Conservation (phyloP, 768 basidiomycete species). For the Chalciporus sphaerocephalus region DNA sequence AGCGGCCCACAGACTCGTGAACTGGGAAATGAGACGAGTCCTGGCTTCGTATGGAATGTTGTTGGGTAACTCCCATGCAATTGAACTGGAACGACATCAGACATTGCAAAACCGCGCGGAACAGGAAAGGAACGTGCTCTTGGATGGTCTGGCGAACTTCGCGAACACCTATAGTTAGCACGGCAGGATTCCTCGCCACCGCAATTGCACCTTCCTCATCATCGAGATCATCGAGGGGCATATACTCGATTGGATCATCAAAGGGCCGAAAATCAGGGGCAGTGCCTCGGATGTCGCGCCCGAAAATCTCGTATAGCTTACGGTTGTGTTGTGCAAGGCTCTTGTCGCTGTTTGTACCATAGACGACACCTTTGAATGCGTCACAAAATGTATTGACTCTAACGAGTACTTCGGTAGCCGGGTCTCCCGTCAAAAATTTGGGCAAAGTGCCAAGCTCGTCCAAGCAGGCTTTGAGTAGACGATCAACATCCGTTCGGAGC, state of each 20-base stretch:
- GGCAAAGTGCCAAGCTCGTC: slow-evolving; percentile 41
- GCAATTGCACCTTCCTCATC: not conserved
- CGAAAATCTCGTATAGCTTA: slow-evolving; percentile 32
- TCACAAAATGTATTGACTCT: slow-evolving; percentile 44
- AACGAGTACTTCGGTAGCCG: slow-evolving; percentile 42
- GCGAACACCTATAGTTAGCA: slow-evolving; percentile 25
- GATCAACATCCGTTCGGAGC: slow-evolving; percentile 38
- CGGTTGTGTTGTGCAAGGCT: slow-evolving; percentile 35
- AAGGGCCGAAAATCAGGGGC: slow-evolving; percentile 42
- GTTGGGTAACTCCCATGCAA: slow-evolving; percentile 41
- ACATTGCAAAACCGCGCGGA: not conserved
- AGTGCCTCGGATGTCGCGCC: slow-evolving; percentile 34
- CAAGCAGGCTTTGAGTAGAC: slow-evolving; percentile 35
- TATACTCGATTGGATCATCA: slow-evolving; percentile 4
- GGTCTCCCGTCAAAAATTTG: slow-evolving; percentile 32
- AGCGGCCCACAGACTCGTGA: slow-evolving; percentile 34
- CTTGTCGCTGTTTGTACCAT: slow-evolving; percentile 34
- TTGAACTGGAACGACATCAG: slow-evolving; percentile 28
- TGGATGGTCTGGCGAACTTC: slow-evolving; percentile 35
- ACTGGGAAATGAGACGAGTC: slow-evolving; percentile 32
- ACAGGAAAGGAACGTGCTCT: slow-evolving; percentile 25
- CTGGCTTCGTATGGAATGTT: slow-evolving; percentile 42
- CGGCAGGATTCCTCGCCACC: not conserved
- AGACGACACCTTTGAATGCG: slow-evolving; percentile 31
- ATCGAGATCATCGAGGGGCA: slow-evolving; percentile 12